A percentile compares a stretch with the other conserved stretches of the same genome.
Conservation (phyloP, 2,329 filamentous ascomycete genomes). For the Alternaria brassicicola region DNA sequence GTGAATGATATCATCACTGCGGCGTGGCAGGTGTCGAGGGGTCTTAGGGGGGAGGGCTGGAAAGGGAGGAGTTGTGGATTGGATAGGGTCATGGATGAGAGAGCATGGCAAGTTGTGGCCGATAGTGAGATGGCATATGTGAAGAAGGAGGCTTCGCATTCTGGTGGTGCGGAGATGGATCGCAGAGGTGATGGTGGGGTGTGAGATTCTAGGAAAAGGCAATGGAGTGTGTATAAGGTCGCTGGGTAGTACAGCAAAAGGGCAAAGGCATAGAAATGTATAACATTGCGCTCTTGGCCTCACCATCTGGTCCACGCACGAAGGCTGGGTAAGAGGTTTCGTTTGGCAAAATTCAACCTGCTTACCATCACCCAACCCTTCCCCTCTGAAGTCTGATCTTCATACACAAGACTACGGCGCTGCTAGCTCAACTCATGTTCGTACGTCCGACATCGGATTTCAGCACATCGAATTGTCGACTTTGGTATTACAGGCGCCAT, state of each 20-base stretch:
- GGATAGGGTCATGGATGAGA: conserved; percentile 25
- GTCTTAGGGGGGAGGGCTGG: conserved; percentile 41
- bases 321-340: no score
- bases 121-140: conserved; percentile 14
- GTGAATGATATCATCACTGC: conserved; percentile 61
- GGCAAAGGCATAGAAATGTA: background rate
- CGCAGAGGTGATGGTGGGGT: conserved; percentile 6
- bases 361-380: no score
- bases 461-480: background rate
- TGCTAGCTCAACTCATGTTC: background rate
- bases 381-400: no score
- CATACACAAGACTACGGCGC: background rate
- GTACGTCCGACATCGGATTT: background rate
- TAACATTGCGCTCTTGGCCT: background rate
- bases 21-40: conserved; percentile 60
- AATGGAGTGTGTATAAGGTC: background rate
- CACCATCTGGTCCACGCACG: no score
- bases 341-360: no score
- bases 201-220: background rate
- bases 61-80: conserved; percentile 36
- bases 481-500: background rate
- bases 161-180: background rate
- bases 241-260: background rate
- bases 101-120: conserved; percentile 21
- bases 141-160: conserved; percentile 1